Base-by-base conservation (phyloP, 352 stramenopile genomes). In the Globisporangium okanoganense region DNA sequence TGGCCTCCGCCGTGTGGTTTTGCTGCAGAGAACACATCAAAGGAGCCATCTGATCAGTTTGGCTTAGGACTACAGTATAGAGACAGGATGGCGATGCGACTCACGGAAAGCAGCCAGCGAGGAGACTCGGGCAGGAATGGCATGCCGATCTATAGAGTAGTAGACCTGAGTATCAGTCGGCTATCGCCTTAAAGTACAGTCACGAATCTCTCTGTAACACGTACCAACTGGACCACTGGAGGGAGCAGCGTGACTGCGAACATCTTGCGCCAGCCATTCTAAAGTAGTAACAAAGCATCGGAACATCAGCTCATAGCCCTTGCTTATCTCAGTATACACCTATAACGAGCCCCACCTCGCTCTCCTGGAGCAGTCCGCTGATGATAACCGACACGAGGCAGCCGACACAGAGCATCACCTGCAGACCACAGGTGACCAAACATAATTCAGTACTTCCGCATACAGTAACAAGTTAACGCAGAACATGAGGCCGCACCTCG, bases 331-430 rank as follows among this genome's bases (percentile, higher is more conserved):
- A 50, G 22, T 2, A 14, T n/a, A 50, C 9, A 27, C 14, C 22
- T 5, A 25, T 5, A 10, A 16, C 12, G 7, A 8, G 40, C 5
- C 40, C 3, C 63, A 76, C 68, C 64, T 76, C 55, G 25, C 47
- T 77, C 33, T 66, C 53, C 52, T 86, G 58, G 1, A 88, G 60
- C 8, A 67, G 65, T 25, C 62, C 62, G 43, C 81, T 86, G 35
- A 85, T 69, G 10, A 80, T 49, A 55, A 90, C 74, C 1, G 81
- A 90, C 16, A 88, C 69, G 18, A 88, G 71, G 33, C 81, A 90
- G 24, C 81, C 81, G 24, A 90, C 69, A 38, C 81, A 90, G 18
- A 90, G 59, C 81, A 90, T 88, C 40, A 90, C 76, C 75, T 83
- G 25, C 22, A 38, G 14, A n/a, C 0, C n/a, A 33, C 8, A 54